Base-by-base conservation (phyloP, 805 yeast genomes). In the Pichia heedii region DNA sequence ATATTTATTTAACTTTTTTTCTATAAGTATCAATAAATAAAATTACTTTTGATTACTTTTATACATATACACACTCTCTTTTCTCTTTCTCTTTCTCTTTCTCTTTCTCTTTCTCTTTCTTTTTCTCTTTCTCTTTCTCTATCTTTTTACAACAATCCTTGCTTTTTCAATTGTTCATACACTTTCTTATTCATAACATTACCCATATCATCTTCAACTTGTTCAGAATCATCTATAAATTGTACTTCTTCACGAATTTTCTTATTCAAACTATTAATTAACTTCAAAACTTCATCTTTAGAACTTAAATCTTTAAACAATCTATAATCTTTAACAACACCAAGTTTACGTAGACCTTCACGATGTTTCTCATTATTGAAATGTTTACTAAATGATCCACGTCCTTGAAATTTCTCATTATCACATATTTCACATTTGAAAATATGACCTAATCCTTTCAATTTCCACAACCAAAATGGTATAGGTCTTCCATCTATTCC, bases 401-500 rank as follows among this genome's bases (percentile, higher is more conserved):
- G 70, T 1, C 98, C 98, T 53, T 76, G 74, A 62, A 81, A 90
- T 8, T 67, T 65, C 27, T 63, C 60, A 53, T 84, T 79, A 5
- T 95, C 94, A 58, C 98, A 93, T 8, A 93, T 75, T 62, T 93
- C 97, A 60, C 98, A 93, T 1, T 63, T 54, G 53, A 77, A 85
- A 41, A 74, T 76, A 36, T 76, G 71, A 44, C 84, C 84, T 11
- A 89, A 68, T 0, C 98, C 98, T 54, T 87, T 88, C 37, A 89
- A 67, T 60, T 89, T 93, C 69, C 78, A 89, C 24, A 93, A 67
- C 98, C 98, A 93, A 43, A 71, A 77, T 2, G 98, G 98, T 24
- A 93, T 86, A 1, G 97, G 97, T 34, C 72, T 74, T 0, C 97
- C 97, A 61, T 89, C 97, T 18, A 84, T 74, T 0, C 95, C 97